Conservation (phyloP, 352 stramenopile genomes). For the Pythium vanterpoolii region DNA sequence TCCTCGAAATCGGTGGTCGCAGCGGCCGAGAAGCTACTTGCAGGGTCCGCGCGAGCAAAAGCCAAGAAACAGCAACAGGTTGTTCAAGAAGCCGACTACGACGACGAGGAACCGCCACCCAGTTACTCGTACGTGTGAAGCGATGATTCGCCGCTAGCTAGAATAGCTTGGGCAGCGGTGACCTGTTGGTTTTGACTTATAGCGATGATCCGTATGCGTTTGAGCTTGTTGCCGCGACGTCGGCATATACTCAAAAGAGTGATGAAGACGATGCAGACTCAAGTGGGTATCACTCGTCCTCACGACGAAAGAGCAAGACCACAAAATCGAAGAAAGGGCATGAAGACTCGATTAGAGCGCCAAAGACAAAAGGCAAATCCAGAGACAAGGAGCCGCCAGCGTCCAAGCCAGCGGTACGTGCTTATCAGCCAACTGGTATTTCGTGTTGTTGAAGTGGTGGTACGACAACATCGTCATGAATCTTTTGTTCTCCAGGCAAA, state of each 20-base stretch:
- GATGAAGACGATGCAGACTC: constrained; percentile 22
- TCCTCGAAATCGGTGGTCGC: constrained; percentile 39
- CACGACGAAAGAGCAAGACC: not conserved
- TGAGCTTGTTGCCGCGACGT: constrained; percentile 38
- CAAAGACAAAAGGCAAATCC: constrained; percentile 27
- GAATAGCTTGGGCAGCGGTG: no score
- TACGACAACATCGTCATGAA: not conserved
- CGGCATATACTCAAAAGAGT: constrained; percentile 24
- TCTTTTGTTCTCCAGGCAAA: constrained; percentile 16
- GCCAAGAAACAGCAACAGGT: constrained; percentile 14
- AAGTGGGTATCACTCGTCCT: not conserved
- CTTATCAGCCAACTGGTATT: no score
- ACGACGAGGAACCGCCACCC: constrained; percentile 49
- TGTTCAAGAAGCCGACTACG: constrained; percentile 25
- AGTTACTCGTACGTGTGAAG: constrained; percentile 39
- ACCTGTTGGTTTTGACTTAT: not conserved
- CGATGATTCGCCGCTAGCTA: not conserved
- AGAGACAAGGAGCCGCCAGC: constrained; percentile 13
- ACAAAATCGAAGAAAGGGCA: constrained; percentile 21
- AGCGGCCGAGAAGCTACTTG: constrained; percentile 46
- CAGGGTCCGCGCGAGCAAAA: constrained; percentile 37
- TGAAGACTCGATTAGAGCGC: constrained; percentile 10
- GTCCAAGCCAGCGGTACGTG: constrained; percentile 20
- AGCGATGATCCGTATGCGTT: constrained; percentile 76
- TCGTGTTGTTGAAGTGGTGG: not conserved